Evolutionary conservation across 2,329 filamentous ascomycete species (phyloP), one percentile per base, ranked within the genome.

Genomic region (Metarhizium rileyi): DNA sequence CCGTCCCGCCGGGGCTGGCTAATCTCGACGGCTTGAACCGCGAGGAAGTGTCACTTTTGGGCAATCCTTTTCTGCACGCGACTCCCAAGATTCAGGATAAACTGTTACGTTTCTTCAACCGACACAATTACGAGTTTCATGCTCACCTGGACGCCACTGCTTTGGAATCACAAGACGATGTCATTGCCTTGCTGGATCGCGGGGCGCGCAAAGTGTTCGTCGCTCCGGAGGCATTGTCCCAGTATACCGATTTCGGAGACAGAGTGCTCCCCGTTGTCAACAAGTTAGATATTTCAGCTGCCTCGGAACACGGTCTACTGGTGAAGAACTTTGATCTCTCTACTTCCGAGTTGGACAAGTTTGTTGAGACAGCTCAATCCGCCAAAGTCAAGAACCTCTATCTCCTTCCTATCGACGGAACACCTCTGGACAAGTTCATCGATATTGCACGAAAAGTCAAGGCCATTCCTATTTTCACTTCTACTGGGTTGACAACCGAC

Each of bases 121-220:
- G 70, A 51, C 71, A 77, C 58, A 73, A 69, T 53, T 66, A 72
- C 50, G 72, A 76, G 30, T 75, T 78, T 55, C 72, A 76, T 56
- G 78, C 87, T 55, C 90, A 86, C 64, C 78, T 95, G 56, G 88
- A 95, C 59, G 89, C 83, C 46, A 84, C 86, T 4, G 70, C 70
- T 22, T 74, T 97, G 36, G 66, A 78, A 28, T 81, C 82, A 10
- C 72, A 74, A 49, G 84, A 90, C 56, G 86, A 94, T 55, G 74
- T 97, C 33, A 70, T 91, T 48, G 78, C 86, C 44, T 76, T 97
- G 33, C 80, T 98, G 50, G 87, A 98, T 65, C 80, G 83, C 55
- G 93, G 93, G 52, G 89, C 90, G 6, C 80, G 83, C 47, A 93
- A 85, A 64, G 84, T 93, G 54, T 93, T 97, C 65, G 86, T 95